phyloP scores from a whole-genome alignment of 257 asterid genomes.

The Solanum lignicaule region DNA sequence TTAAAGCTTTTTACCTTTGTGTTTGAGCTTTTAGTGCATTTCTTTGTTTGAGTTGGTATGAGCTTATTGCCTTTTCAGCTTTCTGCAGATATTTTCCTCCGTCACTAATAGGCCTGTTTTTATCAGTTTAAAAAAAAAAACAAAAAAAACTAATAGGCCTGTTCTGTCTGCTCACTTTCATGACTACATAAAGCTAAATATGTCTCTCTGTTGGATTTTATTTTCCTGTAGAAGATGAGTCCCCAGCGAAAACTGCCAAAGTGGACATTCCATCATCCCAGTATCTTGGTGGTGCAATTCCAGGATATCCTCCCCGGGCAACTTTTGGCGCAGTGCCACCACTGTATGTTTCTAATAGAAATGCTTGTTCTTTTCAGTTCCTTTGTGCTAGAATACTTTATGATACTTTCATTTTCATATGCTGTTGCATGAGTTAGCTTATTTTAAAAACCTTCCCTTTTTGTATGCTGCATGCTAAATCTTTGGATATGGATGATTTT shows the following conservation, averaged over 20 bases:
- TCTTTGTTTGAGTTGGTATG: background rate
- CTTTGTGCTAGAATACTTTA: background rate
- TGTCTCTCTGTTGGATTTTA: background rate
- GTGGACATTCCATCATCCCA: slow-evolving; percentile 52
- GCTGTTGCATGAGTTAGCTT: background rate
- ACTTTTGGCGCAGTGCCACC: slow-evolving; percentile 38
- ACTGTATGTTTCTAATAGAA: slow-evolving; percentile 29
- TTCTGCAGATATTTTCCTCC: background rate
- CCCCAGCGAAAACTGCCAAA: slow-evolving; percentile 60
- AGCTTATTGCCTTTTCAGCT: background rate
- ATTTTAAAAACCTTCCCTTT: background rate
- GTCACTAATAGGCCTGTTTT: background rate
- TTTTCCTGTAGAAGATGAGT: slow-evolving; percentile 55
- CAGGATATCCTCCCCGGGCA: slow-evolving; percentile 58
- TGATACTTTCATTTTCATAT: background rate
- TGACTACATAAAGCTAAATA: background rate
- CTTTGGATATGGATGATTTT: background rate
- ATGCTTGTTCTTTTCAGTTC: background rate
- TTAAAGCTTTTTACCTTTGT: background rate
- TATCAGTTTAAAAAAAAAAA: too few relatives aligned
- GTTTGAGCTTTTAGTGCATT: background rate
- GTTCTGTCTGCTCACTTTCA: background rate
- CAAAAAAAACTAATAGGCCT: background rate
- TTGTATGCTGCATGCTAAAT: background rate
- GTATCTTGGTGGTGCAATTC: slow-evolving; percentile 36